Base-by-base conservation (phyloP, 2,329 filamentous ascomycete species). In the Aurifilum marmelostoma region DNA sequence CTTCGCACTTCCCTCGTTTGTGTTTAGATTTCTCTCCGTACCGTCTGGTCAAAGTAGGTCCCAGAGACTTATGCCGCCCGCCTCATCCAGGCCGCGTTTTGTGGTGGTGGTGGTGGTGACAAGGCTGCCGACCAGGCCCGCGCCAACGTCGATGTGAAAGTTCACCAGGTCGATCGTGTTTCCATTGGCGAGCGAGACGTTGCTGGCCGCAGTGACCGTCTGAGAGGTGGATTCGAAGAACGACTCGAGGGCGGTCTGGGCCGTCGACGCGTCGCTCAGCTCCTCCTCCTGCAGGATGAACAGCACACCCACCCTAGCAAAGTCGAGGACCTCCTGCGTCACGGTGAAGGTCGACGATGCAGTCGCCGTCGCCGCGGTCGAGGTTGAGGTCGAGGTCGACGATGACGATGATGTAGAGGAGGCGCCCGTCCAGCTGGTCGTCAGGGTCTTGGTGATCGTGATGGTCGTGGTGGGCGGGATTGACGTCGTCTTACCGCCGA, bases 281-380 rank as follows among this genome's bases (percentile, higher is more conserved):
- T 77, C 80, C 68, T 86, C 78, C 72, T 88, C 79, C 74, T 91
- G 87, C 2, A 91, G 79, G 34, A 92, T 81, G 72, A 83, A 91
- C 21, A 92, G 80, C 2, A 91, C 85, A 0, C 84, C 84, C 2
- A 90, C 83, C 3, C 89, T 83, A 0, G 88, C 85, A 79, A 92
- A 92, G 74, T 91, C 89, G 1, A 90, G 79, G 0, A 84, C 83
- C 63, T 87, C 81, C 67, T 89, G 82, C 0, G 86, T 87, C 16
- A 88, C 79, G 0, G 75, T 76, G 63, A 89, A 89, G 1, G 73
- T 75, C 3, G 78, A 73, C 16, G 73, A 65, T 54, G 73, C 68
- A 12, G 74, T 72, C 4, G 74, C 47, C 2, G 74, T 71, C 24
- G 74, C 66, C 1, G 65, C 66, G 11, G 74, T 67, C 3, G 73